Base-by-base conservation (phyloP, 495 filamentous ascomycete species). In the Penicillium egyptiacum region DNA sequence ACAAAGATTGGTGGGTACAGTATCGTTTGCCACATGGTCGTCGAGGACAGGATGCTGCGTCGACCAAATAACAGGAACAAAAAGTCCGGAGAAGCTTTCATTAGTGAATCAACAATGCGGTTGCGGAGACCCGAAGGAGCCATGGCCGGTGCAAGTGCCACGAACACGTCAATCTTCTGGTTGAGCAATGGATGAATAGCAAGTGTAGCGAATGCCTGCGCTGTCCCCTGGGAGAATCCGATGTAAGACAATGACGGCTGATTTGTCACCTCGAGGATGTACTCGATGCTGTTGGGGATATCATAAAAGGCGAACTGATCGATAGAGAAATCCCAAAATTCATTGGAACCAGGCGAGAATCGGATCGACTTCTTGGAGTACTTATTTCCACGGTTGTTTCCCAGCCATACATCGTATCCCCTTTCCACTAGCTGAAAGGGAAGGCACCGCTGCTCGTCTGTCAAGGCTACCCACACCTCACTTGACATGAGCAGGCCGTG, bases 401-500 rank as follows among this genome's bases (percentile, higher is more conserved):
- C 94, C 53, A 98, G 76, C 94, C 94, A 98, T 59, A 98, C 92
- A 80, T 98, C 94, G 63, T 94, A 98, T 9, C 94, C 94, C 66
- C 81, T 83, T 67, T 98, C 92, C 0, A 96, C 92, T 42, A 98
- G 77, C 56, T 86, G 81, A 71, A 98, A 98, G 0, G 94, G 91
- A 12, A 98, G 77, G 58, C 85, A 90, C 53, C 91, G 81, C 70
- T 96, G 83, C 60, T 85, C 86, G 47, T 98, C 91, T 4, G 93
- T 92, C 64, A 91, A 74, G 68, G 90, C 95, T 19, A 97, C 90
- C 94, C 94, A 98, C 20, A 98, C 94, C 75, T 98, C 94, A 71
- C 92, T 96, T 71, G 96, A 96, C 94, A 98, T 98, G 55, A 98
- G 79, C 51, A 98, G 79, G 22, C 94, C 94, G 73, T 98, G 94